Percentiles rank a stretch among this genome's conserved stretches.
phyloP scores from a whole-genome alignment of 1,284 basidiomycete species.

The Mycena citricolor region DNA sequence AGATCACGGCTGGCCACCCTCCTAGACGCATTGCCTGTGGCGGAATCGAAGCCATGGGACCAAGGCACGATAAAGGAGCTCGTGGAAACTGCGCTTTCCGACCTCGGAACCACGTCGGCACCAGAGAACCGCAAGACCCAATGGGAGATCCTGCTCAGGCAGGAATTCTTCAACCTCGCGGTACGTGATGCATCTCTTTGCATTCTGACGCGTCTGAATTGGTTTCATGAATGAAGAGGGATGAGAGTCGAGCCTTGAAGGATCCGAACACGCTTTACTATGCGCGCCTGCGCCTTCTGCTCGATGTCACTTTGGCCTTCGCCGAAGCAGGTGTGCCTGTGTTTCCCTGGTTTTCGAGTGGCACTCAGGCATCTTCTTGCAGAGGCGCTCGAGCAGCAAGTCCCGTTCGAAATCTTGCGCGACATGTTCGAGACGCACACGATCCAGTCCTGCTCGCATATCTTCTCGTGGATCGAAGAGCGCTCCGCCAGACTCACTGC shows the following conservation, averaged over 20 bases:
- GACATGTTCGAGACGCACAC: slow-evolving; percentile 82
- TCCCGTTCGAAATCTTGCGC: slow-evolving; percentile 65
- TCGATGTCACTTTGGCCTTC: slow-evolving; percentile 73
- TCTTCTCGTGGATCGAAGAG: slow-evolving; percentile 82
- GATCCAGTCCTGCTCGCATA: slow-evolving; percentile 75
- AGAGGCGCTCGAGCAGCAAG: slow-evolving; percentile 44
- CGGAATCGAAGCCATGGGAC: too few species aligned
- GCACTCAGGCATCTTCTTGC: slow-evolving; percentile 1
- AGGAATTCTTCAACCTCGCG: slow-evolving; percentile 66
- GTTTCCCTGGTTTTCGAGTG: not conserved
- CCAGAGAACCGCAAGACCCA: slow-evolving; percentile 61
- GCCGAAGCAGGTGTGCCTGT: slow-evolving; percentile 62
- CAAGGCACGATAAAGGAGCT: slow-evolving; percentile 47
- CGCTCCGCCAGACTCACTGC: slow-evolving; percentile 65
- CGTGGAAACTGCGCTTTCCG: slow-evolving; percentile 46
- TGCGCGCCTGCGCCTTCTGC: slow-evolving; percentile 52
- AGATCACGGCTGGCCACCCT: slow-evolving; percentile 45
- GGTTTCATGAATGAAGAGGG: not conserved
- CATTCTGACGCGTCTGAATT: not conserved
- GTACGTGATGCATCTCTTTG: slow-evolving; percentile 52
- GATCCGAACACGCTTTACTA: slow-evolving; percentile 57
- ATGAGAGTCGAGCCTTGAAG: slow-evolving; percentile 55
- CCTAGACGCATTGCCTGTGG: slow-evolving; percentile 51
- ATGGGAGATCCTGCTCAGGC: slow-evolving; percentile 72
- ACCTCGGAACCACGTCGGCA: slow-evolving; percentile 44